Evolutionary conservation across 1,284 basidiomycete genomes (phyloP), one percentile per base, ranked within the genome.

Genomic region (Amylostereum chailletii): DNA sequence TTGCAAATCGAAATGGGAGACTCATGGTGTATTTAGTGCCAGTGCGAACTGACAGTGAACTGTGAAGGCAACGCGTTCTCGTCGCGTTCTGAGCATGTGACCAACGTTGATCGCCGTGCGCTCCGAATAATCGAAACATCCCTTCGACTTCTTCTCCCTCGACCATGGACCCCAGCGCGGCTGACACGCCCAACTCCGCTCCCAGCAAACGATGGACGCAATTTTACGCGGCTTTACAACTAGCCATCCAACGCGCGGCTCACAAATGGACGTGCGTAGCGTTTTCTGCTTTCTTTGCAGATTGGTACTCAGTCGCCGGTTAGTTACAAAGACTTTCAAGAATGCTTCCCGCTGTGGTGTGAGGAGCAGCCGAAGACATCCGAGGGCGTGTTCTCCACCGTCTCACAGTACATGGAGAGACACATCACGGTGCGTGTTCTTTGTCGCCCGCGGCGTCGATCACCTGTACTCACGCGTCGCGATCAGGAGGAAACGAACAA

Each of bases 241-340:
- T 86, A 9, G 86, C 86, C 10, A 77, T 86, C 29, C 83, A 85
- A 57, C 72, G 83, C 26, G 75, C 83, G n/a, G 78, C 84, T 3
- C 81, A 84, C 62, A 87, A 87, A 59, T 89, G 86, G 86, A 83
- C 83, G 86, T 86, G 57, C 59, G 85, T 79, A 37, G 19, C 19
- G 19, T 19, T 19, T 19, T n/a, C 26, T 33, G 10, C 29, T 40
- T n/a, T 6, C n/a, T 40, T n/a, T 6, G 29, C 11, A 37, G n/a
- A 37, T 37, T n/a, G n/a, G 11, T 40, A 40, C n/a, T n/a, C 5
- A 6, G 39, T 40, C n/a, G 29, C 6, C 39, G n/a, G 11, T 5
- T 40, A 89, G 86, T 44, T 86, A 80, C 58, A 81, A 87, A 58
- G 83, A 89, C 60, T 89, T 88, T 55, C 70, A 76, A 4, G 81